Conservation (phyloP, 2,329 filamentous ascomycete genomes). For the Trichoderma endophyticum region DNA sequence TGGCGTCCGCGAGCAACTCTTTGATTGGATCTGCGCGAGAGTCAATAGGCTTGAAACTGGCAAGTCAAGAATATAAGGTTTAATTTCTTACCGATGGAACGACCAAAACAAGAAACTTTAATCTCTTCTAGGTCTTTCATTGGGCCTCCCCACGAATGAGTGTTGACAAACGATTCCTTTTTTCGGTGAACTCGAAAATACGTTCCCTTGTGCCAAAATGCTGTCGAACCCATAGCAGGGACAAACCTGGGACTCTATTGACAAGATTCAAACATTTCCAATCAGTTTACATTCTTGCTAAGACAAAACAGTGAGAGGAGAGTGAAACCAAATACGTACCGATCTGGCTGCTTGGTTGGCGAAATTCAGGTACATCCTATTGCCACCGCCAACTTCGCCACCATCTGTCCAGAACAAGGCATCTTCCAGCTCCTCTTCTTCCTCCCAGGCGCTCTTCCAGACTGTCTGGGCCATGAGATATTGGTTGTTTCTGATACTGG, state of each 20-base stretch:
- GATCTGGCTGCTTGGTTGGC: slow-evolving; percentile 54
- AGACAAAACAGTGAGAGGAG: neutral
- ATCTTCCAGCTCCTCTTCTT: slow-evolving; percentile 45
- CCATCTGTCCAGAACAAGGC: slow-evolving; percentile 38
- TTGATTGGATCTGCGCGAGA: slow-evolving; percentile 49
- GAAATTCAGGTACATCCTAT: slow-evolving; percentile 53
- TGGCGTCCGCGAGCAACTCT: slow-evolving; percentile 51
- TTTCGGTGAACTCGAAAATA: slow-evolving; percentile 49
- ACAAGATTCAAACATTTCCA: neutral
- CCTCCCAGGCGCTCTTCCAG: slow-evolving; percentile 55
- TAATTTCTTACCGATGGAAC: slow-evolving; percentile 33
- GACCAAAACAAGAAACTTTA: slow-evolving; percentile 53
- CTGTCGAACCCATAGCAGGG: slow-evolving; percentile 51
- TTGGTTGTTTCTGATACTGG: slow-evolving; percentile 49
- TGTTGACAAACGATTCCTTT: slow-evolving; percentile 40
- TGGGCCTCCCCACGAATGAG: slow-evolving; percentile 31
- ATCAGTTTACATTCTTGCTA: neutral
- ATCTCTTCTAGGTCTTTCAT: slow-evolving; percentile 53
- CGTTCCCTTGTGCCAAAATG: slow-evolving; percentile 52
- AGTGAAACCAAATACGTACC: slow-evolving; percentile 30
- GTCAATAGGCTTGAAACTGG: neutral
- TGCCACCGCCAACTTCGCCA: slow-evolving; percentile 37
- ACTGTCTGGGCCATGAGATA: slow-evolving; percentile 55
- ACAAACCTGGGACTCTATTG: slow-evolving; percentile 48
- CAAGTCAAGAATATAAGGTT: neutral